Conservation (phyloP, 2,329 filamentous ascomycete species). For the Tolypocladium guangdongense region DNA sequence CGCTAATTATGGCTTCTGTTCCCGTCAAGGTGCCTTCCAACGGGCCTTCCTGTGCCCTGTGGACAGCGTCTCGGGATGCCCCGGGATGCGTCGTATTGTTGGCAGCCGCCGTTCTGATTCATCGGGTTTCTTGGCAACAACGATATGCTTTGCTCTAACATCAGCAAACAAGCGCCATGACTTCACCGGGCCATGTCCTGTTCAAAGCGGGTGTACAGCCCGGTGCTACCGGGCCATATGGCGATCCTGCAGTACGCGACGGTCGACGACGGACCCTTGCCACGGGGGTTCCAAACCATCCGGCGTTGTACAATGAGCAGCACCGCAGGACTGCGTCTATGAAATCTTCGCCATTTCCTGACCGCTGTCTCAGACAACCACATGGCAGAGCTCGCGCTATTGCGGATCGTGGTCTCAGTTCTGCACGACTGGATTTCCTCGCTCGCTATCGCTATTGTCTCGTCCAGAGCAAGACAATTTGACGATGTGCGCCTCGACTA, state of each 20-base stretch:
- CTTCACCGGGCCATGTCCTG: not conserved
- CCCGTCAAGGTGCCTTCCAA: not conserved
- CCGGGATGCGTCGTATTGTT: not conserved
- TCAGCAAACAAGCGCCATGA: not conserved
- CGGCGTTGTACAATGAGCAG: conserved; percentile 2
- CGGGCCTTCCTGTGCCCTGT: not conserved
- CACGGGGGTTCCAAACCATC: not conserved
- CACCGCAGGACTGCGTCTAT: not conserved
- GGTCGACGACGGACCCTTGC: not conserved
- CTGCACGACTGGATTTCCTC: not conserved
- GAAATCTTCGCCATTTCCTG: not conserved
- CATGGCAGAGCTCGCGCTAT: not conserved
- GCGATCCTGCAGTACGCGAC: not conserved
- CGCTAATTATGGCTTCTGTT: not conserved
- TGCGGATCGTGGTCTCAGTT: not conserved
- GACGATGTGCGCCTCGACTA: not conserved
- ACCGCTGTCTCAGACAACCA: not conserved
- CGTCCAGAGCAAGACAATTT: not conserved
- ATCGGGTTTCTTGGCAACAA: not conserved
- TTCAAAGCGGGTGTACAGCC: not conserved
- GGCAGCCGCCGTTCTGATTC: not conserved
- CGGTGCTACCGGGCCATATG: not conserved
- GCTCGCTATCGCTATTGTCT: not conserved
- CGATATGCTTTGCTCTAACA: not conserved
- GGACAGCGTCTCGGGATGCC: not conserved